Evolutionary conservation across 192 early-diverging fungal genomes (phyloP).

Genomic region (Chytriomyces sp.): DNA sequence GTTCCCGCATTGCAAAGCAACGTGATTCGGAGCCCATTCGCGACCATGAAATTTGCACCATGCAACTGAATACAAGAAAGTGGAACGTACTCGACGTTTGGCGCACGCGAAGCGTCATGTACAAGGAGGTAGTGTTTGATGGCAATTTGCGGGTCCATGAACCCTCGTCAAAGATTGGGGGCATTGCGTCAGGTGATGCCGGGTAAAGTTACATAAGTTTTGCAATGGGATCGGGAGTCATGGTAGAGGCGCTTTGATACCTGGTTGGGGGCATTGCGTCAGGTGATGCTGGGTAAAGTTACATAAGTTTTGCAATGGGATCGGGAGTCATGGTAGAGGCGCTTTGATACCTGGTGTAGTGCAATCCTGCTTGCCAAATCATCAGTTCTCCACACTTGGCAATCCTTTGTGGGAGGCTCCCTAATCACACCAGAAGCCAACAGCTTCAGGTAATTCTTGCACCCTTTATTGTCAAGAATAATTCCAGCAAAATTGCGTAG

Average conservation of each 20-base stretch:
- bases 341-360: conserved; percentile 48
- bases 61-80: not conserved
- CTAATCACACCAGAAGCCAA: too few species aligned
- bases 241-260: conserved; percentile 64
- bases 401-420: too few species aligned
- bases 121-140: conserved; percentile 77
- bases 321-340: conserved; percentile 73
- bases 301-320: conserved; percentile 69
- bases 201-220: conserved; percentile 60
- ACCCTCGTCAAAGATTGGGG: conserved; percentile 67
- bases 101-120: conserved; percentile 71
- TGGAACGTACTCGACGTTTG: conserved; percentile 30
- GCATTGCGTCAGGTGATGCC: conserved; percentile 26
- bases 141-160: conserved; percentile 77
- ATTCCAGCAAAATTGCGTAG: too few species aligned
- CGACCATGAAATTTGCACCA: too few species aligned
- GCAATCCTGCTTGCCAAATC: too few species aligned
- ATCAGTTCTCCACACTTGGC: too few species aligned
- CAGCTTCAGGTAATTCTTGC: too few species aligned
- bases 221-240: conserved; percentile 74
- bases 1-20: too few species aligned
- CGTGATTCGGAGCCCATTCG: too few species aligned
- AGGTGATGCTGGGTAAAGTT: not conserved
- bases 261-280: conserved; percentile 14
- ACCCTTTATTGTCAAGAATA: too few species aligned